Base-by-base conservation (phyloP, 805 yeast genomes). In the Saccharomycopsis sp. region DNA sequence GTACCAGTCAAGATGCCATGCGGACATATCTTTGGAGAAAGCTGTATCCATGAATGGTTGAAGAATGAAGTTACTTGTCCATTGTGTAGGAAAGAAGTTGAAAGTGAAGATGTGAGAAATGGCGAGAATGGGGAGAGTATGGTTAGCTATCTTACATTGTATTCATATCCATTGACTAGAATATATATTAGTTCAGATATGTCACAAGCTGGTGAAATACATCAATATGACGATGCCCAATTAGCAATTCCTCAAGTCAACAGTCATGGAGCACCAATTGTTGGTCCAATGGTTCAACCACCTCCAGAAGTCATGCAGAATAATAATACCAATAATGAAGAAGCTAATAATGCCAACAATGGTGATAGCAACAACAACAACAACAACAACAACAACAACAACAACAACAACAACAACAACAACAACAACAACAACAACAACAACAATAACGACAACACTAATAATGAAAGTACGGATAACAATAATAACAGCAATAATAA, bases 31-130 rank as follows among this genome's bases (percentile, higher is more conserved):
- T 90, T 93, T 67, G 97, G 98, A 4, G 72, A 79, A 50, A 73
- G 76, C n/a, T 90, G 98, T 65, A 66, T 88, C 20, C 74, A 70
- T 47, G 85, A 82, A 54, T 90, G 98, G 98, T 73, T 90, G 41
- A 74, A 72, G 49, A 65, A 74, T 20, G 79, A 83, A 54, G 72
- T 76, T 24, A 76, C 86, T 2, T 89, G 97, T 59, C 98, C 98
- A 0, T 63, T 90, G 38, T 90, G 98, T 59, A 45, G 53, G 6
- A 47, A 43, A 34, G 47, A 42, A 27, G 53, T 50, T 8, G 51
- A 50, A 21, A 28, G 45, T 21, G 47, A 28, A 9, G 45, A 38
- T 1, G 28, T 13, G 8, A 34, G 26, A 4, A 27, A 29, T 11
- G 22, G 20, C n/a, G 16, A 26, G 21, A 21, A 14, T 19, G 40